A percentile compares a stretch with the other conserved stretches of the same genome.
Evolutionary conservation across 441 rosid genomes (phyloP).

Genomic region (Daphne laureola): DNA sequence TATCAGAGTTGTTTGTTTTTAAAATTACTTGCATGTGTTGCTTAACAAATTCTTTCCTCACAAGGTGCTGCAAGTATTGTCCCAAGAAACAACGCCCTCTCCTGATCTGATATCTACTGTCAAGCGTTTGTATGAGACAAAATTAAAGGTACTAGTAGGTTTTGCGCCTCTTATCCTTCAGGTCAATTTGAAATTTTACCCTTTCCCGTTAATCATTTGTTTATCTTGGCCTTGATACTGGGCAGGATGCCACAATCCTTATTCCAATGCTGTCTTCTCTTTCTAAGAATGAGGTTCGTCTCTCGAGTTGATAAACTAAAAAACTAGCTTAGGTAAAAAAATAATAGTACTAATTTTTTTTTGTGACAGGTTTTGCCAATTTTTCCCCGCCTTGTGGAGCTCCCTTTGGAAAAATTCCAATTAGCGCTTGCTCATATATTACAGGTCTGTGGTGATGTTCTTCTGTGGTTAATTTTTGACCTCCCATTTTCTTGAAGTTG

Average conservation of each 20-base stretch:
- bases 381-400: constrained; percentile 88
- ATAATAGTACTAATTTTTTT: too few relatives aligned
- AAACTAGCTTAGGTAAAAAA: too few relatives aligned
- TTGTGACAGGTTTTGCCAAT: constrained; percentile 82
- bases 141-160: constrained; percentile 62
- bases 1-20: constrained; percentile 12
- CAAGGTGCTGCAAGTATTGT: constrained; percentile 92
- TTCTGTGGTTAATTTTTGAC: constrained; percentile 1
- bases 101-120: constrained; percentile 81
- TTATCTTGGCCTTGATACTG: constrained; percentile 16
- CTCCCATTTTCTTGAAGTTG: background rate
- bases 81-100: constrained; percentile 81
- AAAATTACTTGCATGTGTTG: constrained; percentile 18
- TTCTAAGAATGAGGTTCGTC: constrained; percentile 82
- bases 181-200: background rate
- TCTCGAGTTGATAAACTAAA: background rate
- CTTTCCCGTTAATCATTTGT: background rate
- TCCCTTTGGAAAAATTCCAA: constrained; percentile 92
- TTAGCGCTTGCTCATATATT: constrained; percentile 94
- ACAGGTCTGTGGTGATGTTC: constrained; percentile 55
- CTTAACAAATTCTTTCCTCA: constrained; percentile 23
- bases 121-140: constrained; percentile 90
- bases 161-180: constrained; percentile 5
- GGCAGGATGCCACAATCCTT: constrained; percentile 94
- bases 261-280: constrained; percentile 96